Evolutionary conservation across 345 rosid genomes (phyloP).

Genomic region (Mercurialis annua): DNA sequence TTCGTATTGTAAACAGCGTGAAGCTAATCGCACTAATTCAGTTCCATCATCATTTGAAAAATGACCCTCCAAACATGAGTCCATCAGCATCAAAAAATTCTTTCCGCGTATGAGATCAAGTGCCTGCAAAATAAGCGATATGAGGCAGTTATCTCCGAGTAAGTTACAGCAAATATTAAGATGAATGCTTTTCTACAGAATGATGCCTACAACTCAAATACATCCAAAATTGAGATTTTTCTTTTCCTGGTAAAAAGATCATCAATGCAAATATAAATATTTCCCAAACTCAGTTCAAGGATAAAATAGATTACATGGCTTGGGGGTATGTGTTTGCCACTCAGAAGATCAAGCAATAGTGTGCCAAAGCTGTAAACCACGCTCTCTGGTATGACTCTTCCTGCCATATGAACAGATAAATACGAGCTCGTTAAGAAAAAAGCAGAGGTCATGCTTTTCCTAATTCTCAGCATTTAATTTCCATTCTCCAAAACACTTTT

Average conservation of each 20-base stretch:
- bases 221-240: not conserved
- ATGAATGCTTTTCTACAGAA: not conserved
- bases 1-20: conserved; percentile 86
- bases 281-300: conserved; percentile 1
- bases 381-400: conserved; percentile 87
- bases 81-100: conserved; percentile 90
- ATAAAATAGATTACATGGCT: conserved; percentile 70
- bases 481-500: too few species aligned
- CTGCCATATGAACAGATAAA: conserved; percentile 36
- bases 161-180: not conserved
- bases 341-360: conserved; percentile 86
- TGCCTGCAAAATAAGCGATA: conserved; percentile 59
- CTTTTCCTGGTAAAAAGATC: not conserved
- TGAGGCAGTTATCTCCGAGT: conserved; percentile 6
- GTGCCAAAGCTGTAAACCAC: conserved; percentile 97
- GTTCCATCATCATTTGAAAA: conserved; percentile 95
- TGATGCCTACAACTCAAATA: not conserved
- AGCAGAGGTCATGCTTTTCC: not conserved
- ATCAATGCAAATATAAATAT: not conserved
- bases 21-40: conserved; percentile 75
- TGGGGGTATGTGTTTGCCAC: conserved; percentile 98
- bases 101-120: conserved; percentile 90
- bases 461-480: too few species aligned
- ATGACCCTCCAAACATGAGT: conserved; percentile 92
- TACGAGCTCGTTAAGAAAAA: conserved; percentile 3